Conservation (phyloP, 139 green algal species). For the Chlorella vulgaris region DNA sequence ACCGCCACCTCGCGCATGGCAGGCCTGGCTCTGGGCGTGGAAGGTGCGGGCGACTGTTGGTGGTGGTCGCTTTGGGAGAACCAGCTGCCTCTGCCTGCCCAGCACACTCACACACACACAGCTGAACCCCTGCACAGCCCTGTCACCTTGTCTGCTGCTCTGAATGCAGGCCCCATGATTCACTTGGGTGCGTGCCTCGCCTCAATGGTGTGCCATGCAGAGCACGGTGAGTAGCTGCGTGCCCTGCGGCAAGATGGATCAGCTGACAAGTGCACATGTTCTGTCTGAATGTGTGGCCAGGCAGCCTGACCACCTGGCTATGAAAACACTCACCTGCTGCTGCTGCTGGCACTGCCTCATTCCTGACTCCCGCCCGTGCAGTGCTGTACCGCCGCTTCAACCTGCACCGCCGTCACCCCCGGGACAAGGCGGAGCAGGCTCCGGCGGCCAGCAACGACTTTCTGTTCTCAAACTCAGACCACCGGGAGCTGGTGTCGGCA, state of each 20-base stretch:
- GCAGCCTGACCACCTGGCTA: too few relatives aligned
- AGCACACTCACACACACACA: too few relatives aligned
- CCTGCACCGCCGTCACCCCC: not conserved
- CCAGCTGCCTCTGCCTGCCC: too few relatives aligned
- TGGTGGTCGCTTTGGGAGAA: slow-evolving; percentile 42
- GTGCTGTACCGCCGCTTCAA: slow-evolving; percentile 22
- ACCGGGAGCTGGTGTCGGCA: slow-evolving; percentile 86
- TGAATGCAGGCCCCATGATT: slow-evolving; percentile 86
- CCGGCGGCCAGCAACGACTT: slow-evolving; percentile 23
- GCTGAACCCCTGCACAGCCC: too few relatives aligned
- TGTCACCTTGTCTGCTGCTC: slow-evolving; percentile 22
- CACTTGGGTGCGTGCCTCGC: slow-evolving; percentile 89
- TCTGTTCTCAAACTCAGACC: slow-evolving; percentile 60
- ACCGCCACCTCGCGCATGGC: slow-evolving; percentile 50
- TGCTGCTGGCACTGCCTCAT: too few relatives aligned
- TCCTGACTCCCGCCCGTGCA: not conserved
- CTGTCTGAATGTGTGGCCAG: too few relatives aligned
- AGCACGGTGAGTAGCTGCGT: slow-evolving; percentile 6
- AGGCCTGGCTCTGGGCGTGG: slow-evolving; percentile 41
- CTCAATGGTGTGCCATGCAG: slow-evolving; percentile 52
- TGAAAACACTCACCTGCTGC: too few relatives aligned
- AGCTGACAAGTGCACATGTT: not conserved
- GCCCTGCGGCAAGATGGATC: not conserved
- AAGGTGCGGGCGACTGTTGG: slow-evolving; percentile 13
- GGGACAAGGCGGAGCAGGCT: not conserved